These are phyloP conservation scores for Tetrapisispora fleetii DNA, from an alignment of 805 yeast genomes.

Conservation along the genomic window DNA sequence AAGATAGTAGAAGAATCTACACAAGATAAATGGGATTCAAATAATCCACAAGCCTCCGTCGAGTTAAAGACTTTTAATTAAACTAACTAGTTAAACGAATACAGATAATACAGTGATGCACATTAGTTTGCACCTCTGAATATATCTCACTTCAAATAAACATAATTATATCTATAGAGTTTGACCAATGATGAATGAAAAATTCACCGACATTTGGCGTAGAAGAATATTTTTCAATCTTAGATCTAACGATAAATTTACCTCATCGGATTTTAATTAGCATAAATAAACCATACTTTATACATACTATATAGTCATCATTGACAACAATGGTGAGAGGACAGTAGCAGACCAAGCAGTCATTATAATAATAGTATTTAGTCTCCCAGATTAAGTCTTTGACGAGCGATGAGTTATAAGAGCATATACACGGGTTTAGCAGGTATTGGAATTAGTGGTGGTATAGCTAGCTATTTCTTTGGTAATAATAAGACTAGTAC, in stretches of 20 bases:
- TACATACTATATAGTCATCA: too few species aligned
- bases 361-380: too few species aligned
- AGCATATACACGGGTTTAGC: slow-evolving; percentile 20
- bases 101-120: too few species aligned
- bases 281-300: too few species aligned
- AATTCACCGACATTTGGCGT: not conserved
- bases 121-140: too few species aligned
- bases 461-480: slow-evolving; percentile 29
- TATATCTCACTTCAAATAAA: too few species aligned
- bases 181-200: not conserved
- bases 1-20: slow-evolving; percentile 9
- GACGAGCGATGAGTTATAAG: slow-evolving; percentile 20
- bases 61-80: slow-evolving; percentile 4
- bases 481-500: slow-evolving; percentile 13
- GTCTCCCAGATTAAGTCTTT: not conserved
- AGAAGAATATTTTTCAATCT: not conserved
- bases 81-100: not conserved
- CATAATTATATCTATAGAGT: not conserved
- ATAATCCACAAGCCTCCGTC: not conserved
- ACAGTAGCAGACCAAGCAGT: not conserved
- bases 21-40: not conserved
- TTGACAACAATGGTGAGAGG: too few species aligned
- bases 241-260: not conserved
- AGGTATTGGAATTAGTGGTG: slow-evolving; percentile 27
- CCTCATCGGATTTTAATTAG: not conserved